Percentiles rank a stretch among this genome's conserved stretches.
Evolutionary conservation across 345 rosid genomes (phyloP).

Genomic region (Gossypium stocksii): DNA sequence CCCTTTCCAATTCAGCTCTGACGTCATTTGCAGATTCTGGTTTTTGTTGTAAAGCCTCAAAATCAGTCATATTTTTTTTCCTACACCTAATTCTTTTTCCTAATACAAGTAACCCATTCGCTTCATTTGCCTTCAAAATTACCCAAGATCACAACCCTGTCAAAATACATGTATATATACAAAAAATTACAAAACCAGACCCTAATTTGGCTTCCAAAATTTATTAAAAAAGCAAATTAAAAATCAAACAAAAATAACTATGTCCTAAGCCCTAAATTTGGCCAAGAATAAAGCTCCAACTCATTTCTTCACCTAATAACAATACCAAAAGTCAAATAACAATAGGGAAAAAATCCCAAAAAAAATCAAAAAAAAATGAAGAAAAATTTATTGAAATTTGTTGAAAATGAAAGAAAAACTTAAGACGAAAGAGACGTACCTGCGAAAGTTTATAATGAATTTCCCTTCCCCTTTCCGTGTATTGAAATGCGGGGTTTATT

Average conservation of each 20-base stretch:
- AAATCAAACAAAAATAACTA: background rate
- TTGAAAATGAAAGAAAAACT: background rate
- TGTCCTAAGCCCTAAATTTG: background rate
- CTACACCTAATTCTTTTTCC: background rate
- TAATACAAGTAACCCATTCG: background rate
- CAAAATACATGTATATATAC: background rate
- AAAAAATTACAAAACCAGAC: background rate
- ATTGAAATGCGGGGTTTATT: background rate
- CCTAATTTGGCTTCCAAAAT: background rate
- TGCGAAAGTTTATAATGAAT: background rate
- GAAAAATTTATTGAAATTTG: background rate
- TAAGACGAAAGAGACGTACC: background rate
- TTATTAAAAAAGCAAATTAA: background rate
- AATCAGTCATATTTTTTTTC: slow-evolving; percentile 57
- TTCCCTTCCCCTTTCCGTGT: background rate
- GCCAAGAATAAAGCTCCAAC: background rate
- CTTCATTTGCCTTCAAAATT: background rate
- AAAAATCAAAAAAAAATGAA: background rate
- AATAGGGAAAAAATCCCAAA: background rate
- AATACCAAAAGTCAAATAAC: background rate
- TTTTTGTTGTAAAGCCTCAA: slow-evolving; percentile 67
- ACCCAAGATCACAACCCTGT: slow-evolving; percentile 1
- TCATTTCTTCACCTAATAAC: background rate
- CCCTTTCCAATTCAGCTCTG: slow-evolving; percentile 60
- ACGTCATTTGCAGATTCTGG: slow-evolving; percentile 62